These are phyloP conservation scores for Globisporangium abappressorium DNA, from an alignment of 352 stramenopile genomes.

Conservation along the genomic window DNA sequence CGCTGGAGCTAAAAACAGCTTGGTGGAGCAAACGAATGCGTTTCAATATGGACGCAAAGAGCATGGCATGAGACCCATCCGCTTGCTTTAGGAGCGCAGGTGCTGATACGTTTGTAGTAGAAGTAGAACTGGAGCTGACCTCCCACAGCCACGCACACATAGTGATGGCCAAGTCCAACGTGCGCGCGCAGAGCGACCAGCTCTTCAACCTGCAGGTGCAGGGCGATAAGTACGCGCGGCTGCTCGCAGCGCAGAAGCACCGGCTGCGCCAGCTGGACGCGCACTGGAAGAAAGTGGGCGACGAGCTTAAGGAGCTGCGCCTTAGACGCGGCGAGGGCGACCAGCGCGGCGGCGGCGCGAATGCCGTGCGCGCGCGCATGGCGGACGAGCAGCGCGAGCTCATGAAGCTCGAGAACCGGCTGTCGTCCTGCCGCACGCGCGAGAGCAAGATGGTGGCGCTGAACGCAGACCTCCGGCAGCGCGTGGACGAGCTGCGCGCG, in stretches of 20 bases:
- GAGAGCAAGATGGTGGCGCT: conserved; percentile 73
- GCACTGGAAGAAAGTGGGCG: conserved; percentile 62
- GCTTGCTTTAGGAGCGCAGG: background rate
- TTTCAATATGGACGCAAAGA: background rate
- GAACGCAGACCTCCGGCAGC: conserved; percentile 49
- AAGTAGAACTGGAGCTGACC: background rate
- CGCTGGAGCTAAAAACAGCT: background rate
- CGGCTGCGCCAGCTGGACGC: conserved; percentile 63
- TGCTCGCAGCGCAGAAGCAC: conserved; percentile 71
- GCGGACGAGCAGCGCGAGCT: conserved; percentile 73
- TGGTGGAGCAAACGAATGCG: background rate
- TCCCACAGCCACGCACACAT: background rate
- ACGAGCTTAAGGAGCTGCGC: conserved; percentile 67
- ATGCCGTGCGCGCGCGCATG: conserved; percentile 67
- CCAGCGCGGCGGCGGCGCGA: conserved; percentile 62
- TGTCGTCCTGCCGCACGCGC: conserved; percentile 65
- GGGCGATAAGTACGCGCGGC: conserved; percentile 72
- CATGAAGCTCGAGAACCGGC: conserved; percentile 76
- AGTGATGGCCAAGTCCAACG: conserved; percentile 64
- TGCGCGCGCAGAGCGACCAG: conserved; percentile 67
- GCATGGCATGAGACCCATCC: background rate
- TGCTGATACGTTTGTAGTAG: background rate
- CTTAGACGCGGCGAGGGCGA: conserved; percentile 67
- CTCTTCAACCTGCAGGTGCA: conserved; percentile 83
- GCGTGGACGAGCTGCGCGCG: conserved; percentile 63